Evolutionary conservation across 2,329 filamentous ascomycete species (phyloP).

Genomic region (Piedraia hortae): DNA sequence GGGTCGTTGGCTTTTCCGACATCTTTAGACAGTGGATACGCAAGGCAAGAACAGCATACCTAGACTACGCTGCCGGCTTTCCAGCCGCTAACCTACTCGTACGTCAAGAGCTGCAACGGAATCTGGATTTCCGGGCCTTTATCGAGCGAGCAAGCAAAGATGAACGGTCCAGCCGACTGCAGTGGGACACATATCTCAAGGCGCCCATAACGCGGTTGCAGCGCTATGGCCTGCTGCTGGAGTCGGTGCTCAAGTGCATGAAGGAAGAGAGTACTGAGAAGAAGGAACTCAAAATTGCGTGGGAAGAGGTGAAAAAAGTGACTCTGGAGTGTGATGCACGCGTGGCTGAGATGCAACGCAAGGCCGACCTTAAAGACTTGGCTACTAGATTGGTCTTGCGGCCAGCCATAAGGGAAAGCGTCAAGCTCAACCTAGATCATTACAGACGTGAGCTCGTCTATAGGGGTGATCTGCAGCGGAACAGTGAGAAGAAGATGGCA

Average conservation of each 20-base stretch:
- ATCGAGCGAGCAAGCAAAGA: conserved; percentile 55
- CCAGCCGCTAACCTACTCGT: conserved; percentile 62
- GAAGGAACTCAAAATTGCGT: conserved; percentile 51
- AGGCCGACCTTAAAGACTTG: conserved; percentile 68
- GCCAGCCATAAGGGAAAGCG: conserved; percentile 56
- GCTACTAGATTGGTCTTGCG: conserved; percentile 59
- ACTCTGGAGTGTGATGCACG: conserved; percentile 76
- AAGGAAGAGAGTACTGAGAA: conserved; percentile 70
- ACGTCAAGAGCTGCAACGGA: conserved; percentile 57
- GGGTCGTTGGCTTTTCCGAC: conserved; percentile 80
- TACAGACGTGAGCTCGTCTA: conserved; percentile 75
- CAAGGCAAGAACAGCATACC: conserved; percentile 67
- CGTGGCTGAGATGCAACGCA: conserved; percentile 75
- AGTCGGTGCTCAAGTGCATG: conserved; percentile 65
- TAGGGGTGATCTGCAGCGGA: conserved; percentile 66
- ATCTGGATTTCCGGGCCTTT: conserved; percentile 66
- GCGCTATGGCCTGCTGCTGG: conserved; percentile 59
- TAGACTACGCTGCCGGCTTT: conserved; percentile 74
- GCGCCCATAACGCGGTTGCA: conserved; percentile 79
- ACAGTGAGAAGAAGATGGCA: conserved; percentile 66
- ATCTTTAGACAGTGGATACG: conserved; percentile 97
- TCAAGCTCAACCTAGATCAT: conserved; percentile 73
- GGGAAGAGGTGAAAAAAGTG: conserved; percentile 73
- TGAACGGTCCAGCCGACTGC: conserved; percentile 52
- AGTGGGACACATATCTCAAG: conserved; percentile 88